A percentile compares a stretch with the other conserved stretches of the same genome.
phyloP scores from a whole-genome alignment of 2,329 filamentous ascomycete genomes.

The Aquanectria penicillioides region DNA sequence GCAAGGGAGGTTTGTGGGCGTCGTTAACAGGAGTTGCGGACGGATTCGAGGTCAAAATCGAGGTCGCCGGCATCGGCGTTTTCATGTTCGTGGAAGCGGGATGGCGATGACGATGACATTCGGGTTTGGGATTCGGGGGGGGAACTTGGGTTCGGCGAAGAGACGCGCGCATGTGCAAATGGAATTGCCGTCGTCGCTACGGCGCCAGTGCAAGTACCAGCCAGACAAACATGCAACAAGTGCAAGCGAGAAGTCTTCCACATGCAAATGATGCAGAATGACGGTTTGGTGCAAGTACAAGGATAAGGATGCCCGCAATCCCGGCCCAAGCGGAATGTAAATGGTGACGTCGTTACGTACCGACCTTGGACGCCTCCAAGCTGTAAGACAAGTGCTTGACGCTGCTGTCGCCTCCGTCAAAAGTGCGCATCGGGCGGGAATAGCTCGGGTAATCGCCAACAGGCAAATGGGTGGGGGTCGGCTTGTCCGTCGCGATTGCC shows the following conservation, averaged over 20 bases:
- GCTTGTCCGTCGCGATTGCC: constrained; percentile 12
- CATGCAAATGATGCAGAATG: constrained; percentile 20
- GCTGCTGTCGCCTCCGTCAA: background rate
- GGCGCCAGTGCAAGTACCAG: background rate
- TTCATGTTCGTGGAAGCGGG: constrained; percentile 31
- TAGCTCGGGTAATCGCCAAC: constrained; percentile 17
- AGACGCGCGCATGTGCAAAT: constrained; percentile 30
- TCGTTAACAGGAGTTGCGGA: constrained; percentile 13
- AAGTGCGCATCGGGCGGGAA: constrained; percentile 10
- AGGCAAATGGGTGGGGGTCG: constrained; percentile 10
- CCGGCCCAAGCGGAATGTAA: constrained; percentile 7
- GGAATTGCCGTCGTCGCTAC: constrained; percentile 2
- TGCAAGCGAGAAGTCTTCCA: constrained; percentile 27
- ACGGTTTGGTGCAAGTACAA: background rate
- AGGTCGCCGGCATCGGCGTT: constrained; percentile 14
- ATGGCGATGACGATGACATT: constrained; percentile 24
- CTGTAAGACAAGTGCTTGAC: background rate
- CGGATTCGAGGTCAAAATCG: constrained; percentile 1
- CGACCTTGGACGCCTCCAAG: background rate
- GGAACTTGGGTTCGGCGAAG: background rate
- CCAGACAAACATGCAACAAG: background rate
- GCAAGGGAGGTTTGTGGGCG: constrained; percentile 27
- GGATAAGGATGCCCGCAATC: constrained; percentile 29
- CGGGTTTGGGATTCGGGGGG: too few relatives aligned
- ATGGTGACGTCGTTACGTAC: constrained; percentile 43